Evolutionary conservation across 768 basidiomycete species (phyloP).

Genomic region (Lactarius sanguifluus): DNA sequence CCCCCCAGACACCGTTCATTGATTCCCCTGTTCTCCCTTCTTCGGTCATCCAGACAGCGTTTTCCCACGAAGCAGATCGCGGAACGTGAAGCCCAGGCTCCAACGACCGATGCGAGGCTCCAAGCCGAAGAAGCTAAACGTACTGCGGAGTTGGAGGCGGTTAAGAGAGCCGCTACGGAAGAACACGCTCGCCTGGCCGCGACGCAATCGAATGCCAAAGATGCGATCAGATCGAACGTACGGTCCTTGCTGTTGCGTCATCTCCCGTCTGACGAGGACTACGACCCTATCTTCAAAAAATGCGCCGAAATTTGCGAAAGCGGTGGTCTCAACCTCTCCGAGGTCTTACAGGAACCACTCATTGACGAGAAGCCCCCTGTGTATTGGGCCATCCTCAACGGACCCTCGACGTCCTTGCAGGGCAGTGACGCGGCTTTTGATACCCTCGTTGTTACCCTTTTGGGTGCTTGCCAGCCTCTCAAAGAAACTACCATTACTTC

Average conservation of each 20-base stretch:
- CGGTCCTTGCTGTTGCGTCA: conserved; percentile 38
- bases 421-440: conserved; percentile 23
- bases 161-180: conserved; percentile 1
- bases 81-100: too few species aligned
- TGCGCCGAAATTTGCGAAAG: conserved; percentile 59
- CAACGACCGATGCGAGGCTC: neutral
- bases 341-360: conserved; percentile 57
- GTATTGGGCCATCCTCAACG: conserved; percentile 71
- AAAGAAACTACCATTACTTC: conserved; percentile 40
- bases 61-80: neutral
- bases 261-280: conserved; percentile 35
- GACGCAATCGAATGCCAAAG: conserved; percentile 1
- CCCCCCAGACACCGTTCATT: neutral
- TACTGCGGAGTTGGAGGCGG: conserved; percentile 1
- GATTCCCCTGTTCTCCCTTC: neutral
- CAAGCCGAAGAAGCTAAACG: neutral
- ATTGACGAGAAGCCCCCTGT: conserved; percentile 65
- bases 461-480: conserved; percentile 44
- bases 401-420: conserved; percentile 33
- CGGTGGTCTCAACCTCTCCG: conserved; percentile 49
- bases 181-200: neutral
- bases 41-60: neutral
- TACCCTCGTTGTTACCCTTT: conserved; percentile 50
- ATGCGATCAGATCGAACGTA: conserved; percentile 9
- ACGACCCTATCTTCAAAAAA: conserved; percentile 50